Percentiles rank a stretch among this genome's conserved stretches.
These are phyloP conservation scores for Aspergillus sclerotiicarbonarius DNA, from an alignment of 495 filamentous ascomycete genomes.

Conservation along the genomic window DNA sequence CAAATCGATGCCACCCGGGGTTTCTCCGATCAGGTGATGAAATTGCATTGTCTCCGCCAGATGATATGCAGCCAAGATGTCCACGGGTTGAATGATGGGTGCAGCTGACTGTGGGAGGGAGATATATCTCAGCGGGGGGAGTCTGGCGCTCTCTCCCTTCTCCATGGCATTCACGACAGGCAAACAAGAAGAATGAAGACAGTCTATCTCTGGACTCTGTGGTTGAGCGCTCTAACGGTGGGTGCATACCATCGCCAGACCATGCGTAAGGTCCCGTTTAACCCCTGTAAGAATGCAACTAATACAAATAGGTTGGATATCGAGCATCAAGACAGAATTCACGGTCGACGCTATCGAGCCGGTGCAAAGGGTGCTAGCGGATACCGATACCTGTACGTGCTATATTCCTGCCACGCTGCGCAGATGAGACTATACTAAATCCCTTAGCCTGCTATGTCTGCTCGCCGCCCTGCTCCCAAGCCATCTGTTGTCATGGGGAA, in stretches of 20 bases:
- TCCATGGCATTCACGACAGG: too few relatives aligned
- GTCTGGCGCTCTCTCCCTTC: too few relatives aligned
- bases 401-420: neutral
- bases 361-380: neutral
- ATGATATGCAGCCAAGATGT: neutral
- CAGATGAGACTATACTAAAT: neutral
- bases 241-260: neutral
- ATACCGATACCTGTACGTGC: neutral
- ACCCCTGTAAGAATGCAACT: neutral
- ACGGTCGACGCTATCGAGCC: neutral
- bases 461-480: slow-evolving; percentile 15
- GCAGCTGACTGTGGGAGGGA: neutral
- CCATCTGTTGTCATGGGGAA: slow-evolving; percentile 14
- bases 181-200: neutral
- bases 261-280: neutral
- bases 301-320: neutral
- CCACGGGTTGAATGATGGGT: neutral
- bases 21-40: neutral
- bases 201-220: neutral
- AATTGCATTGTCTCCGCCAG: neutral
- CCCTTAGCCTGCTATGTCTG: slow-evolving; percentile 13
- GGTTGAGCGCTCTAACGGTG: neutral
- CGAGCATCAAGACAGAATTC: neutral
- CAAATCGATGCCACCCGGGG: neutral
- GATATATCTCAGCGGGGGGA: neutral